These are phyloP conservation scores for Phaffomyces opuntiae DNA, from an alignment of 805 yeast genomes.

Conservation along the genomic window DNA sequence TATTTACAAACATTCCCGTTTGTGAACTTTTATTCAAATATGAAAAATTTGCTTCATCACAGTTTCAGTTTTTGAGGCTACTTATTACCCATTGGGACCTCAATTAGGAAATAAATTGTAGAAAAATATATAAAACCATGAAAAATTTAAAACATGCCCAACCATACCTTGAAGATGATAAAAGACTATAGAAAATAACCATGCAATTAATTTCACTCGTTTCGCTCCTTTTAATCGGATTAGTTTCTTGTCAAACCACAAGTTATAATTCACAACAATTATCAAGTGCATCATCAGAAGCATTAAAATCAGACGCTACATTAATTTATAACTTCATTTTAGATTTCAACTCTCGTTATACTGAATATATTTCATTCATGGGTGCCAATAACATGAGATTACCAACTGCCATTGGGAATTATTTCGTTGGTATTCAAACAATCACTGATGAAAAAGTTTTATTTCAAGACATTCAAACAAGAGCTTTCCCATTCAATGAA, in stretches of 20 bases:
- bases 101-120: constrained; percentile 6
- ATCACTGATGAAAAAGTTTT: constrained; percentile 22
- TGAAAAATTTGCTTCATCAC: too few species aligned
- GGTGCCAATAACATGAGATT: constrained; percentile 20
- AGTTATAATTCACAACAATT: constrained; percentile 5
- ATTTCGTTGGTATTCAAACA: constrained; percentile 25
- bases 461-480: constrained; percentile 20
- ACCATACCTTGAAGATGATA: neutral
- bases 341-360: constrained; percentile 15
- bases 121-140: too few species aligned
- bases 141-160: too few species aligned
- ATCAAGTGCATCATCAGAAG: constrained; percentile 17
- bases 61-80: constrained; percentile 3
- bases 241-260: constrained; percentile 2
- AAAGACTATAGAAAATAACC: too few species aligned
- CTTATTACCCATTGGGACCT: constrained; percentile 10
- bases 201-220: neutral
- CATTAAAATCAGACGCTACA: constrained; percentile 15
- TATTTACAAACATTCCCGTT: too few species aligned
- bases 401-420: constrained; percentile 30
- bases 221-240: neutral
- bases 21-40: too few species aligned
- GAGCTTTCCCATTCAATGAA: constrained; percentile 29
- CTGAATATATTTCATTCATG: constrained; percentile 17
- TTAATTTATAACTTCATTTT: constrained; percentile 16